Evolutionary conservation across 164 flowering plant species (phyloP).

Genomic region (Stephania japonica): DNA sequence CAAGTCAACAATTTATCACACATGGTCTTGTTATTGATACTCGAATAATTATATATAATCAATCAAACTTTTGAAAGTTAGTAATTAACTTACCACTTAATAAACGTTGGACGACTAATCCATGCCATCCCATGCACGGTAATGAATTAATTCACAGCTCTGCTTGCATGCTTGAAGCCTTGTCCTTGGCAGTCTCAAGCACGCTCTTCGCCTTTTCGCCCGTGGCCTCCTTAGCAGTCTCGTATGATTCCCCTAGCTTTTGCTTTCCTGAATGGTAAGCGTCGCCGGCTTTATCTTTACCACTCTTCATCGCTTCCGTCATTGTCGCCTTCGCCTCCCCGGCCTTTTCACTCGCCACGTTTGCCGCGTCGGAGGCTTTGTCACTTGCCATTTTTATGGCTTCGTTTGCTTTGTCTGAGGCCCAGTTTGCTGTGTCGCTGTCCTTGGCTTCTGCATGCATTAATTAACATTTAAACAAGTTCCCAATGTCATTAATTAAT

Average conservation of each 20-base stretch:
- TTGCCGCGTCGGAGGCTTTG: background rate
- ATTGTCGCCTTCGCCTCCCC: background rate
- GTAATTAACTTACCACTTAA: background rate
- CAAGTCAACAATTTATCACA: too few relatives aligned
- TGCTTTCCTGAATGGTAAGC: background rate
- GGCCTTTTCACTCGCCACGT: background rate
- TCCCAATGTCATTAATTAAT: background rate
- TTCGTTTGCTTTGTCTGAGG: background rate
- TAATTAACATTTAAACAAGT: background rate
- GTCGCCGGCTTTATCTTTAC: constrained; percentile 1
- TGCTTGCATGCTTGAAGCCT: background rate
- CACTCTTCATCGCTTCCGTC: background rate
- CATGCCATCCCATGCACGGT: background rate
- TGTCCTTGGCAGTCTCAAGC: background rate
- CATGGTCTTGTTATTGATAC: background rate
- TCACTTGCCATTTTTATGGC: background rate
- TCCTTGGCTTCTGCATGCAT: constrained; percentile 1
- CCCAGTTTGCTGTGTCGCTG: background rate
- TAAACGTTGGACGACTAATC: background rate
- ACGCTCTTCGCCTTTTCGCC: background rate
- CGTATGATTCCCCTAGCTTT: background rate
- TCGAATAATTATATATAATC: background rate
- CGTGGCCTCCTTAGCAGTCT: background rate
- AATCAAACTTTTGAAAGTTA: background rate
- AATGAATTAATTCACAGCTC: background rate